These are phyloP conservation scores for Vitis amurensis DNA, from an alignment of 164 flowering plant genomes.

Conservation along the genomic window DNA sequence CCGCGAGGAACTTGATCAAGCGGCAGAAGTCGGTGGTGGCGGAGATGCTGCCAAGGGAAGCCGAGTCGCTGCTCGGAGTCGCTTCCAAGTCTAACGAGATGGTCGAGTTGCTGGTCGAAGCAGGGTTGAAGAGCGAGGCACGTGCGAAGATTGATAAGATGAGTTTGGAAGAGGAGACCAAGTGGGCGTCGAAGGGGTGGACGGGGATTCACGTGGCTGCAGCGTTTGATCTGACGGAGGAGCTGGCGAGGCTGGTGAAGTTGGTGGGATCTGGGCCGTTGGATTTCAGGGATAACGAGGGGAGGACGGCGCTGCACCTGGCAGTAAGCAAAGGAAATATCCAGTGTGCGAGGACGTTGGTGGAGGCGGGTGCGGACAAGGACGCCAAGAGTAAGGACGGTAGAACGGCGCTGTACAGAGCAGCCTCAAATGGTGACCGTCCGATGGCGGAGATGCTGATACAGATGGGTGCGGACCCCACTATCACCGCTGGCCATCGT, in stretches of 20 bases:
- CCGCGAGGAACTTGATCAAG: slow-evolving; percentile 46
- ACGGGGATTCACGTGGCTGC: slow-evolving; percentile 45
- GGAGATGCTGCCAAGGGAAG: slow-evolving; percentile 30
- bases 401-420: slow-evolving; percentile 46
- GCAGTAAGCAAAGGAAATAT: slow-evolving; percentile 43
- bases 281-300: slow-evolving; percentile 45
- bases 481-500: slow-evolving; percentile 20
- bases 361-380: slow-evolving; percentile 47
- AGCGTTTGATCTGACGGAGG: slow-evolving; percentile 35
- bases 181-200: slow-evolving; percentile 37
- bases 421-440: slow-evolving; percentile 45
- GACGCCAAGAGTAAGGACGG: slow-evolving; percentile 47
- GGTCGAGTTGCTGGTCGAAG: slow-evolving; percentile 42
- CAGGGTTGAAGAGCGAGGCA: slow-evolving; percentile 35
- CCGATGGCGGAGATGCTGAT: slow-evolving; percentile 45
- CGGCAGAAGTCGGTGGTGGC: slow-evolving; percentile 42
- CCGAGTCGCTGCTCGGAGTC: slow-evolving; percentile 40
- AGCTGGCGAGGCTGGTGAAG: slow-evolving; percentile 22
- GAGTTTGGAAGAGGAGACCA: slow-evolving; percentile 13
- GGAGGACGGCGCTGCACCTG: slow-evolving; percentile 47
- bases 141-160: slow-evolving; percentile 3
- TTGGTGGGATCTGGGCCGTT: slow-evolving; percentile 16
- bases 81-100: slow-evolving; percentile 41
- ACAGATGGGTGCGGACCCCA: slow-evolving; percentile 51
- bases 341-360: slow-evolving; percentile 35